A percentile compares a stretch with the other conserved stretches of the same genome.
Conservation (phyloP, 208 protist genomes). For the Trypanosoma congolense region DNA sequence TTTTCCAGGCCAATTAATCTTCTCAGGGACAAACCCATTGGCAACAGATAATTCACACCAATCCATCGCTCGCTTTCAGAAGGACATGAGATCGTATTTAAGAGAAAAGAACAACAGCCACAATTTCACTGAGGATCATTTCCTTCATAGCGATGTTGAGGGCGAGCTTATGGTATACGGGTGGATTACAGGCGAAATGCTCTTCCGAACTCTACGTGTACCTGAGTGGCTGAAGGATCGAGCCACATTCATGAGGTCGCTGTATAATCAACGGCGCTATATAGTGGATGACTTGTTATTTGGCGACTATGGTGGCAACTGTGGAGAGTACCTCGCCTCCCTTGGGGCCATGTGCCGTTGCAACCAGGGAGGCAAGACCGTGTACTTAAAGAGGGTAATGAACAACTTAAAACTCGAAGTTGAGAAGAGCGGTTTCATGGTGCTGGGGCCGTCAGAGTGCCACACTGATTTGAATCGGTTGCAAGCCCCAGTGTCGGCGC, state of each 20-base stretch:
- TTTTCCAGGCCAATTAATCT: background rate
- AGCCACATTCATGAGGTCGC: conserved; percentile 9
- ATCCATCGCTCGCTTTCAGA: background rate
- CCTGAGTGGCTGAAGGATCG: conserved; percentile 8
- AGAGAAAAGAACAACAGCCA: background rate
- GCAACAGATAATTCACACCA: background rate
- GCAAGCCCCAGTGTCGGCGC: background rate
- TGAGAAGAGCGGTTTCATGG: background rate
- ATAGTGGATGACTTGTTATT: conserved; percentile 20
- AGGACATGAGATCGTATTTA: background rate
- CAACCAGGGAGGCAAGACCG: conserved; percentile 13
- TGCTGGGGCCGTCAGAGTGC: background rate
- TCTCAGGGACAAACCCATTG: background rate
- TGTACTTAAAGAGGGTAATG: conserved; percentile 12
- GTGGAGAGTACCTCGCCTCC: background rate
- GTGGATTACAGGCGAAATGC: conserved; percentile 32
- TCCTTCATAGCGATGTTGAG: conserved; percentile 11
- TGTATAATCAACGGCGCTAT: conserved; percentile 25
- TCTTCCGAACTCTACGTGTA: conserved; percentile 18
- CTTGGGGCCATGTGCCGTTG: conserved; percentile 12
- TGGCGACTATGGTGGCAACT: conserved; percentile 22
- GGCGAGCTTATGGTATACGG: conserved; percentile 34
- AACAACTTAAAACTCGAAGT: background rate
- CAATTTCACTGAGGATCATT: conserved; percentile 4
- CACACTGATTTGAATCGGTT: background rate